phyloP scores from a whole-genome alignment of 2,329 filamentous ascomycete genomes.

The Aschersonia sp. region DNA sequence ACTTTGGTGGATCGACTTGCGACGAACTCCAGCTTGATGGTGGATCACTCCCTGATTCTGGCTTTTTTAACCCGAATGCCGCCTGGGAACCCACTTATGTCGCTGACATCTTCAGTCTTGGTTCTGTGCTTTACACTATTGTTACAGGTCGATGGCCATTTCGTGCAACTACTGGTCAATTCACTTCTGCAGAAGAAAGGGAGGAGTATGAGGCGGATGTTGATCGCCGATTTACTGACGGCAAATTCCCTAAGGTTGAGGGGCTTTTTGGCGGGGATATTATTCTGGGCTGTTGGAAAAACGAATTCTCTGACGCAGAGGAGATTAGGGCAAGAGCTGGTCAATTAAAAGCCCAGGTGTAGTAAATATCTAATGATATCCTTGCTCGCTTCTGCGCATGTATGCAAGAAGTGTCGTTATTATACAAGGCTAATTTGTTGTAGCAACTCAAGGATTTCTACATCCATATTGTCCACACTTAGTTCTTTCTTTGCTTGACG shows the following conservation, averaged over 20 bases:
- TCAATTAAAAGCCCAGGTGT: not conserved
- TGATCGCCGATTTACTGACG: slow-evolving; percentile 4
- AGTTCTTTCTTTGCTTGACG: not conserved
- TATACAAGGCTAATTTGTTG: not conserved
- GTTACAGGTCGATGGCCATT: slow-evolving; percentile 7
- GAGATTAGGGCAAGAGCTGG: not conserved
- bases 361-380: not conserved
- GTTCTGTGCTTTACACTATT: slow-evolving; percentile 9
- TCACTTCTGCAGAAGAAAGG: slow-evolving; percentile 3
- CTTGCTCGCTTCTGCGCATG: not conserved
- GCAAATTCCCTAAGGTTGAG: slow-evolving; percentile 4
- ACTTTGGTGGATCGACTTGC: slow-evolving; percentile 17
- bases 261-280: slow-evolving; percentile 2
- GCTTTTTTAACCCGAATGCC: slow-evolving; percentile 7
- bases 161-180: slow-evolving; percentile 3
- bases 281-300: slow-evolving; percentile 4
- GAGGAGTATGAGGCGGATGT: slow-evolving; percentile 6
- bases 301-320: not conserved
- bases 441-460: not conserved
- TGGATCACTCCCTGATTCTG: slow-evolving; percentile 5
- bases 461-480: slow-evolving; percentile 2
- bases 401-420: not conserved
- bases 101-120: slow-evolving; percentile 8
- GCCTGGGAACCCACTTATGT: slow-evolving; percentile 1
- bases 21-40: slow-evolving; percentile 11